phyloP scores from a whole-genome alignment of 2,329 filamentous ascomycete species.

The Didymella keratinophila region DNA sequence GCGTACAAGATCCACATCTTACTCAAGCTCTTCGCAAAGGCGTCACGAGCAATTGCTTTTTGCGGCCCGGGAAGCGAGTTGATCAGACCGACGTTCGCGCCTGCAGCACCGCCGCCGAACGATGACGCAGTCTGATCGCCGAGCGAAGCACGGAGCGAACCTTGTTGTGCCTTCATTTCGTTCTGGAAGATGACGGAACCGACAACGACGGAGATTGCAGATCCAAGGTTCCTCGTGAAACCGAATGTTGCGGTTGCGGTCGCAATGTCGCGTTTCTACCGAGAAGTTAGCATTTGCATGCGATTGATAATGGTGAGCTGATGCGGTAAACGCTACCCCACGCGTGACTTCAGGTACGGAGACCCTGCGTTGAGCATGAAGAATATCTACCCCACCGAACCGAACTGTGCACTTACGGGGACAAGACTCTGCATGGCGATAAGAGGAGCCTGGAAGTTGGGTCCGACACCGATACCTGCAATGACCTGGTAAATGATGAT shows the following conservation, averaged over 20 bases:
- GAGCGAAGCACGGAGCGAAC: conserved; percentile 59
- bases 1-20: conserved; percentile 62
- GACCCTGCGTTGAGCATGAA: not conserved
- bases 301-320: not conserved
- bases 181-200: conserved; percentile 85
- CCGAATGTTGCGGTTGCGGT: conserved; percentile 72
- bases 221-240: conserved; percentile 74
- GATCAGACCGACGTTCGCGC: conserved; percentile 67
- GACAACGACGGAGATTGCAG: conserved; percentile 72
- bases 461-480: conserved; percentile 61
- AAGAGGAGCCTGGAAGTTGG: conserved; percentile 73
- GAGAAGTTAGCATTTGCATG: conserved; percentile 23
- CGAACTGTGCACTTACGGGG: conserved; percentile 46
- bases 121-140: conserved; percentile 59
- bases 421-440: conserved; percentile 73
- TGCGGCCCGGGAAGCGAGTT: conserved; percentile 59
- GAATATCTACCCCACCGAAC: not conserved
- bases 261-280: conserved; percentile 66
- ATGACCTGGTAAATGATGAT: conserved; percentile 52
- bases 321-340: not conserved
- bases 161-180: conserved; percentile 67
- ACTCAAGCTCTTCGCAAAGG: conserved; percentile 55
- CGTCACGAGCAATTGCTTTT: conserved; percentile 51
- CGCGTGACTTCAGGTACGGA: not conserved
- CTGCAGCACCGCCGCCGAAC: conserved; percentile 67